A percentile compares a stretch with the other conserved stretches of the same genome.
Evolutionary conservation across 2,329 filamentous ascomycete genomes (phyloP).

Genomic region (Fusarium sp.): DNA sequence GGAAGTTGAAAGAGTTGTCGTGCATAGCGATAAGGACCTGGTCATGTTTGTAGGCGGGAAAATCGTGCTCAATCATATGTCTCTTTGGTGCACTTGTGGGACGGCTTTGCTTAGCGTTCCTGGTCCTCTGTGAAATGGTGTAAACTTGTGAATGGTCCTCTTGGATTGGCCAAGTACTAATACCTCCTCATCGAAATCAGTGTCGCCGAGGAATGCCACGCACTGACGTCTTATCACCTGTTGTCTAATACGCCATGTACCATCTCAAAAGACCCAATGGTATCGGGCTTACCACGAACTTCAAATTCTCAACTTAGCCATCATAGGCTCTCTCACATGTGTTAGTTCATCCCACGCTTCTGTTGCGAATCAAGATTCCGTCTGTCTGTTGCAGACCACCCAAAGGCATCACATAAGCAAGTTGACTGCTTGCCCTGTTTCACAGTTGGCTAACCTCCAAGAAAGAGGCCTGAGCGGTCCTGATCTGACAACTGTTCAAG

Average conservation of each 20-base stretch:
- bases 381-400: background rate
- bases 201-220: background rate
- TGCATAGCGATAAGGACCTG: constrained; percentile 9
- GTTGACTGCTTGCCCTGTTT: background rate
- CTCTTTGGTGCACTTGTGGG: background rate
- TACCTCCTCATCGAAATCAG: background rate
- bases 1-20: background rate
- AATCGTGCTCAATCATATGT: constrained; percentile 1
- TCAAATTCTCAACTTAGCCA: background rate
- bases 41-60: constrained; percentile 2
- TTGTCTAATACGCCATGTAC: background rate
- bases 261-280: background rate
- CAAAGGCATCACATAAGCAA: background rate
- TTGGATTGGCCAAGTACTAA: background rate
- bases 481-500: background rate
- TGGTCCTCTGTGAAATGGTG: background rate
- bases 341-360: background rate
- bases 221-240: background rate
- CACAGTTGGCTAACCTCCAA: background rate
- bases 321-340: background rate
- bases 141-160: background rate
- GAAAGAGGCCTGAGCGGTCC: background rate
- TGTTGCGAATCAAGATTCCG: background rate
- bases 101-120: background rate
- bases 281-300: background rate